Conservation (phyloP, 257 asterid species). For the Nyctanthes arbortristis region DNA sequence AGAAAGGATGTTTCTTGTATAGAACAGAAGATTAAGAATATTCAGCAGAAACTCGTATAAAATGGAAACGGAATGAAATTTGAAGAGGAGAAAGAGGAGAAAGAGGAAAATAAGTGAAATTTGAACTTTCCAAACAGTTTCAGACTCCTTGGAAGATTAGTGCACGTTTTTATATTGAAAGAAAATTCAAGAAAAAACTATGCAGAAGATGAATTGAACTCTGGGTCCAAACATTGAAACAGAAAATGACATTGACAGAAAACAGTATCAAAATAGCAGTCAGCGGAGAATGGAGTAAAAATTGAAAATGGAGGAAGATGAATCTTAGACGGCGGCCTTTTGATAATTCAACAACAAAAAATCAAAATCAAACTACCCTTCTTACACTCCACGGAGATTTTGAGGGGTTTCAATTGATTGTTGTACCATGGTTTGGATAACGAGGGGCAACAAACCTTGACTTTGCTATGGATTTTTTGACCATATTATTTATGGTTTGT, state of each 20-base stretch:
- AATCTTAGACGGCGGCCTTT: slow-evolving; percentile 28
- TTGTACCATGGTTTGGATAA: neutral
- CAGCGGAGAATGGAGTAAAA: slow-evolving; percentile 19
- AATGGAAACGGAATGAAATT: no score
- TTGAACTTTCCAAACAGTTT: slow-evolving; percentile 14
- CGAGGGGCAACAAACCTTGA: slow-evolving; percentile 23
- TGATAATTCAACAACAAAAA: slow-evolving; percentile 6
- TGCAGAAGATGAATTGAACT: slow-evolving; percentile 8
- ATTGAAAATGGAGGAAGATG: neutral
- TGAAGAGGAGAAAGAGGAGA: slow-evolving; percentile 31
- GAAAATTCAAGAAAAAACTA: slow-evolving; percentile 4
- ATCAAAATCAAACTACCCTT: neutral
- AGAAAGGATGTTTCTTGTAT: no score
- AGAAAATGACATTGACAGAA: slow-evolving; percentile 23
- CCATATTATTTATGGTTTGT: slow-evolving; percentile 1
- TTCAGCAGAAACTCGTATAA: slow-evolving; percentile 19
- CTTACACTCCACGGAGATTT: no score
- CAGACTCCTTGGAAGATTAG: neutral
- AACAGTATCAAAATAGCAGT: slow-evolving; percentile 23
- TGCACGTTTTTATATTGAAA: neutral
- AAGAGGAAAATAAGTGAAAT: slow-evolving; percentile 12
- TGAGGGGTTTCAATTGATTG: no score
- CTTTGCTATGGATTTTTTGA: neutral
- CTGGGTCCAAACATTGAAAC: slow-evolving; percentile 21
- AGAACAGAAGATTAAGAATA: no score